These are phyloP conservation scores for Thraustochytrium sp. DNA, from an alignment of 352 stramenopile species.

Conservation along the genomic window DNA sequence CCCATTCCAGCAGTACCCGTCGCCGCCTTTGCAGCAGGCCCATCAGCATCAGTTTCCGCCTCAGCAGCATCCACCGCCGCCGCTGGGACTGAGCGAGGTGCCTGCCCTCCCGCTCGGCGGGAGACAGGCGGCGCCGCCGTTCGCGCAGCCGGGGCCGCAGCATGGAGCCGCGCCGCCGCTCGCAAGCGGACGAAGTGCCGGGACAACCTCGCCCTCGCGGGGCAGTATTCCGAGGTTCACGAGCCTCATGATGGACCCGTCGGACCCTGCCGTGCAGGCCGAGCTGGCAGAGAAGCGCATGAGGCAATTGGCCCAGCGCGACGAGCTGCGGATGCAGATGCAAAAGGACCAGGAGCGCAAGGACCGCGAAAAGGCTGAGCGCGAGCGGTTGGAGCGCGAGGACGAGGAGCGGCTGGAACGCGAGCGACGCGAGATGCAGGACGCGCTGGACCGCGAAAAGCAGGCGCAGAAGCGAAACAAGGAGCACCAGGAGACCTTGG, in stretches of 20 bases:
- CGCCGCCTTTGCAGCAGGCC: too few relatives aligned
- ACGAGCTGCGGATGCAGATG: constrained; percentile 8
- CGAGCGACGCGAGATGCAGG: constrained; percentile 3
- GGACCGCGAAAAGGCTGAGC: constrained; percentile 19
- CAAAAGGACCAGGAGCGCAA: not conserved
- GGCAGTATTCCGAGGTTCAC: not conserved
- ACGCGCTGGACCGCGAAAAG: constrained; percentile 23
- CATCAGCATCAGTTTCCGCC: too few relatives aligned
- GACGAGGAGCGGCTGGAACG: not conserved
- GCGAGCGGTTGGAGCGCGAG: not conserved
- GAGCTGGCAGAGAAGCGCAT: constrained; percentile 5
- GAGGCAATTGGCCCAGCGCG: not conserved
- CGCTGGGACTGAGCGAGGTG: too few relatives aligned
- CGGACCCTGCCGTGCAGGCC: not conserved
- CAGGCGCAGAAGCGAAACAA: not conserved
- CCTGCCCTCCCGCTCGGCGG: too few relatives aligned
- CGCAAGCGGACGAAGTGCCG: not conserved
- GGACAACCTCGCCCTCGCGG: not conserved
- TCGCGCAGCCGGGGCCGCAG: too few relatives aligned
- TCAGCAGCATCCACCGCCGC: too few relatives aligned
- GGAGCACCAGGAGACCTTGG: not conserved
- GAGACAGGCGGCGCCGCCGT: too few relatives aligned
- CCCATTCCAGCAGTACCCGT: too few relatives aligned
- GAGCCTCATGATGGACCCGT: not conserved
- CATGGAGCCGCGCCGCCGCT: not conserved